Evolutionary conservation across 2,329 filamentous ascomycete species (phyloP), one percentile per base, ranked within the genome.

Genomic region (Fusarium sp.): DNA sequence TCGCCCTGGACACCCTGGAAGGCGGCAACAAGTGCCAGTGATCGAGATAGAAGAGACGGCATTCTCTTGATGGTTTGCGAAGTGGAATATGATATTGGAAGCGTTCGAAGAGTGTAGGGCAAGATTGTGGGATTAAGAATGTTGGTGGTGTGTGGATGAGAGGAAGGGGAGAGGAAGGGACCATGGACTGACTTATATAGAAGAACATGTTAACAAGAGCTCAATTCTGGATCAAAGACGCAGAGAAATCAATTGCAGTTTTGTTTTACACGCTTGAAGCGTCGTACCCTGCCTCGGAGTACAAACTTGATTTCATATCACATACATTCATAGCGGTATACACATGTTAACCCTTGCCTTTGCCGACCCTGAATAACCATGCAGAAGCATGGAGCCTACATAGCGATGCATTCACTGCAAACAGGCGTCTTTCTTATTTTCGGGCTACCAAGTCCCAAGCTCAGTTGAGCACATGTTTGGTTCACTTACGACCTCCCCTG

Each of bases 1-100:
- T 70, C 43, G 15, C 64, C 61, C 7, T 69, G 32, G 34, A 65
- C 40, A 13, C 65, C 64, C 25, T 71, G 70, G 44, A 75, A 53
- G 28, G 68, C 55, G 48, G 70, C 69, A 35, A 74, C 39, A 28
- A 73, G 15, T 26, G 69, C 71, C 58, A 75, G 42, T 4, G 64
- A 69, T 46, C 66, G 66, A 50, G 58, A 45, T 34, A 75, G 42
- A 15, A 72, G 50, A 47, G 61, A 55, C 38, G 66, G 39, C 74
- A 75, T 76, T n/a, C 8, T 69, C 51, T 6, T 39, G 31, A 41
- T 39, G 9, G 19, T 35, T 38, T 52, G n/a, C 42, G 45, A 19
- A 24, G 35, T 22, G 28, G 48, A 36, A 39, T 11, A 48, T 28
- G 32, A 36, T 42, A 35, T 28, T 13, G 22, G 35, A 31, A 22